Base-by-base conservation (phyloP, 2,329 filamentous ascomycete species). In the Talaromyces pinophilus region DNA sequence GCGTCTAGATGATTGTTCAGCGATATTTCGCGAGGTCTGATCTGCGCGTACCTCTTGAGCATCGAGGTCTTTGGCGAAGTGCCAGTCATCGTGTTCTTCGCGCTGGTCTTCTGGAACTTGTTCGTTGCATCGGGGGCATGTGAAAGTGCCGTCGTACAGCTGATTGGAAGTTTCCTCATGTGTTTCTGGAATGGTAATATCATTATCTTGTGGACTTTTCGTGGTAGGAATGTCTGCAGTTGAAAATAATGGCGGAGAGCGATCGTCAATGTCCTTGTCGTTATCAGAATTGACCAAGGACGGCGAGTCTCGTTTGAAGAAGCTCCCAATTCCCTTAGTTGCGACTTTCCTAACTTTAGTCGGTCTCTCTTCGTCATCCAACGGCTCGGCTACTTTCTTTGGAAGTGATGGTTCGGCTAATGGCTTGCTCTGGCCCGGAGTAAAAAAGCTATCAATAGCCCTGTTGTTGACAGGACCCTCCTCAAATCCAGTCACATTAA, bases 401-500 rank as follows among this genome's bases (percentile, higher is more conserved):
- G 17, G 40, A 35, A 44, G n/a, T 1, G 66, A 64, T 46, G 70
- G 69, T 40, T 62, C 75, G 67, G 83, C 77, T 28, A 69, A 83
- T 87, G 15, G 85, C 85, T 67, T 87, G 82, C 4, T 86, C 15
- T 42, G 82, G 3, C 86, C 86, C 55, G 84, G 90, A 30, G 97
- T 82, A n/a, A 99, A 82, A 74, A 97, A 98, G 0, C 87, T 85
- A 54, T 90, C 90, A 70, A 99, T 98, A 40, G 90, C 92, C 82
- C 89, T 89, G 74, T 97, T 98, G 5, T 92, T 90, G 48, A 85
- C 87, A 66, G 94, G 82, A 1, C 92, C 91, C 70, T 97, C 93
- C 76, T 98, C 93, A 70, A 98, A 97, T 0, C 92, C 93, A n/a
- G 88, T 89, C 28, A 98, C 92, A 69, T 90, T 93, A 55, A 98